phyloP scores from a whole-genome alignment of 2,329 filamentous ascomycete genomes.

The Hysterium pulicare region DNA sequence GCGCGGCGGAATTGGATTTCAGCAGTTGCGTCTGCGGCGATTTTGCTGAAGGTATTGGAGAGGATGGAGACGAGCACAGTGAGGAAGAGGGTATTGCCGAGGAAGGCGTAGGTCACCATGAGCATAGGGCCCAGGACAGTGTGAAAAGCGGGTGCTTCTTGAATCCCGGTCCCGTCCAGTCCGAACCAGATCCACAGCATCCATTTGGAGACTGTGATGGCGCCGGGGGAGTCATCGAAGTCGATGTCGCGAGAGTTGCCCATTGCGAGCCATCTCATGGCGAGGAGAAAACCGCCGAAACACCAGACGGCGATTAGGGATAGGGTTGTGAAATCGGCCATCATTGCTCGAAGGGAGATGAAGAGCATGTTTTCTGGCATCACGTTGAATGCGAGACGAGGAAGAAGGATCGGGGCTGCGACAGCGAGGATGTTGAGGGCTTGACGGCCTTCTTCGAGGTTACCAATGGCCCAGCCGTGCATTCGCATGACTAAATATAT shows the following conservation, averaged over 20 bases:
- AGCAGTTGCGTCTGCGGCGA: conserved; percentile 72
- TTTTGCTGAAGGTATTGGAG: conserved; percentile 76
- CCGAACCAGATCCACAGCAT: conserved; percentile 95
- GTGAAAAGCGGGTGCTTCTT: conserved; percentile 66
- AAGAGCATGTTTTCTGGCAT: conserved; percentile 83
- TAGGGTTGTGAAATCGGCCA: conserved; percentile 77
- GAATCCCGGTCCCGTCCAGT: conserved; percentile 64
- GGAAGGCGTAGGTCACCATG: conserved; percentile 80
- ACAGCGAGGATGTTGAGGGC: conserved; percentile 77
- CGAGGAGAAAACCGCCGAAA: conserved; percentile 76
- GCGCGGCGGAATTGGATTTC: conserved; percentile 80
- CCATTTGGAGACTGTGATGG: conserved; percentile 78
- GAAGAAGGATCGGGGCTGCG: conserved; percentile 73
- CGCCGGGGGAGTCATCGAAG: conserved; percentile 44
- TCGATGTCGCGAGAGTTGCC: conserved; percentile 27
- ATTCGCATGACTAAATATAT: conserved; percentile 66
- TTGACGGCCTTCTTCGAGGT: conserved; percentile 56
- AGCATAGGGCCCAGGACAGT: conserved; percentile 72
- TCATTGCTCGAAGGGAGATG: conserved; percentile 76
- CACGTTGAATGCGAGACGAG: conserved; percentile 76
- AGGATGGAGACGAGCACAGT: conserved; percentile 86
- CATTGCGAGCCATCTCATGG: conserved; percentile 70
- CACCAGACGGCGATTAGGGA: conserved; percentile 77
- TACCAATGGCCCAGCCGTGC: conserved; percentile 56
- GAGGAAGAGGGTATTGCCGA: conserved; percentile 85